phyloP scores from a whole-genome alignment of 2,329 filamentous ascomycete genomes.

The Decorospora gaudefroyi region DNA sequence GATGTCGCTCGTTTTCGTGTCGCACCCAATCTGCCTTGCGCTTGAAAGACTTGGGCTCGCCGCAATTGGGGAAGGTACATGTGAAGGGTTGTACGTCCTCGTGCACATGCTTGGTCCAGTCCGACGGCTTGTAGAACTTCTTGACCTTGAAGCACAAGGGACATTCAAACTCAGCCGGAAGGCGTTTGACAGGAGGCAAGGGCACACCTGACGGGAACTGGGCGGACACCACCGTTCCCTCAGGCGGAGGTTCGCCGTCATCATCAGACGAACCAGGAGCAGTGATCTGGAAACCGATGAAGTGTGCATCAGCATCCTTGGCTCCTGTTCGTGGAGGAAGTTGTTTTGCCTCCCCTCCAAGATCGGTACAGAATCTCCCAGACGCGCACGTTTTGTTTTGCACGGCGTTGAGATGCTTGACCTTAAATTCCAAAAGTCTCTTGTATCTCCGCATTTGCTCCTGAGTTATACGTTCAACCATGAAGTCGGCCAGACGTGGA shows the following conservation, averaged over 20 bases:
- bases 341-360: conserved; percentile 67
- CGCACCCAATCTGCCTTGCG: conserved; percentile 95
- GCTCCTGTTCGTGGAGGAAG: conserved; percentile 64
- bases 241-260: conserved; percentile 66
- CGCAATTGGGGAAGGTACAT: conserved; percentile 83
- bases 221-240: conserved; percentile 70
- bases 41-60: conserved; percentile 89
- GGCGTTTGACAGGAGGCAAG: conserved; percentile 72
- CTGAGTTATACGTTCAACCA: conserved; percentile 80
- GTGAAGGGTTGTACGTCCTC: conserved; percentile 93
- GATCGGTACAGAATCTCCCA: conserved; percentile 64
- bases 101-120: conserved; percentile 96
- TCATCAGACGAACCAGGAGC: conserved; percentile 64
- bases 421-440: conserved; percentile 68
- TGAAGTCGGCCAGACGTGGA: conserved; percentile 67
- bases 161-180: conserved; percentile 90
- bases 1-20: conserved; percentile 89
- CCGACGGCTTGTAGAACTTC: conserved; percentile 86
- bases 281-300: conserved; percentile 60
- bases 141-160: conserved; percentile 83
- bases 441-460: conserved; percentile 83
- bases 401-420: conserved; percentile 69
- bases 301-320: conserved; percentile 62
- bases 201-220: conserved; percentile 82
- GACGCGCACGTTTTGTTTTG: conserved; percentile 63